phyloP scores from a whole-genome alignment of 1,139 yeast genomes.

The Blastobotrys apis region DNA sequence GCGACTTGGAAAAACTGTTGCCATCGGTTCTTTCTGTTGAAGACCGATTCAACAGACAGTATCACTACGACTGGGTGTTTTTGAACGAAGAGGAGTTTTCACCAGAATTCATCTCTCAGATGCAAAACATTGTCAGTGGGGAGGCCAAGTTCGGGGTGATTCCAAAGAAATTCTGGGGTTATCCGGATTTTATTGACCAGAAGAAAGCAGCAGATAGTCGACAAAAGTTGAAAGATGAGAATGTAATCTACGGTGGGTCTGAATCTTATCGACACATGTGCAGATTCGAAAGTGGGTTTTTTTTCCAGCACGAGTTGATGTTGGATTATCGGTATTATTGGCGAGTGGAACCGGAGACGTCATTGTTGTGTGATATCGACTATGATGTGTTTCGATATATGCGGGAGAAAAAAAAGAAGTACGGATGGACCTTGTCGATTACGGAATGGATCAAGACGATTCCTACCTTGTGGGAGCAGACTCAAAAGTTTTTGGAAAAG shows the following conservation, averaged over 20 bases:
- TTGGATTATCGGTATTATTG: constrained; percentile 60
- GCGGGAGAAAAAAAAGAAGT: constrained; percentile 53
- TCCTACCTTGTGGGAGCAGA: constrained; percentile 55
- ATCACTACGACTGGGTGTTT: constrained; percentile 77
- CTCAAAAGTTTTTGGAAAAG: constrained; percentile 45
- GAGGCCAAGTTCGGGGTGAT: constrained; percentile 57
- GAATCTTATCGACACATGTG: constrained; percentile 75
- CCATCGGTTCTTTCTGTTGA: constrained; percentile 58
- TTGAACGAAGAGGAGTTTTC: constrained; percentile 61
- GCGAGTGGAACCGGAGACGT: constrained; percentile 69
- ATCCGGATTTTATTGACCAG: constrained; percentile 66
- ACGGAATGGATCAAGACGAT: constrained; percentile 57
- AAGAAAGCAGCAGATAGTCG: constrained; percentile 50
- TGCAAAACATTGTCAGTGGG: constrained; percentile 53
- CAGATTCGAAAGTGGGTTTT: constrained; percentile 65
- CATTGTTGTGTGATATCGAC: constrained; percentile 57
- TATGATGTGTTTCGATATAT: constrained; percentile 62
- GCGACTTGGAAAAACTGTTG: constrained; percentile 55
- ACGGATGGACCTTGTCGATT: constrained; percentile 65
- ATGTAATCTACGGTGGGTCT: constrained; percentile 58
- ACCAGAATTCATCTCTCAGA: constrained; percentile 50
- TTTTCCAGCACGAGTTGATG: constrained; percentile 52
- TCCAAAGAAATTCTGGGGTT: constrained; percentile 65
- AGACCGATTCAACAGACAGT: constrained; percentile 64
- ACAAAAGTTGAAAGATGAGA: constrained; percentile 44